Conservation (phyloP, 345 rosid species). For the Eucalyptus dawsonii region DNA sequence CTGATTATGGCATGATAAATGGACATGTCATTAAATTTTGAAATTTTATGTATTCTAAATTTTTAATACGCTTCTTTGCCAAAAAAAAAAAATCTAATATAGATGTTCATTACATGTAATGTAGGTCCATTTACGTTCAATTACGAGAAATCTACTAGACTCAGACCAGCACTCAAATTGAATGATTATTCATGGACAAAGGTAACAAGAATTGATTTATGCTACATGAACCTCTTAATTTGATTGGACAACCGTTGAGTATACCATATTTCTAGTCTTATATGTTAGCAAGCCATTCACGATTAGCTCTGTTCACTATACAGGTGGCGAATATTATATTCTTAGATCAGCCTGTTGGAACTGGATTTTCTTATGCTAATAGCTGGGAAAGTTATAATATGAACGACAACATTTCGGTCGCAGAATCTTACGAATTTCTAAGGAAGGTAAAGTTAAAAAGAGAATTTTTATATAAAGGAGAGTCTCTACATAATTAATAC, state of each 20-base stretch:
- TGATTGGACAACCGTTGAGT: neutral
- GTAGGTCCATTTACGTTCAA: conserved; percentile 18
- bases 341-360: conserved; percentile 21
- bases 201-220: neutral
- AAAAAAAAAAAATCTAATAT: neutral
- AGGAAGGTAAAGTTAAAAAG: conserved; percentile 2
- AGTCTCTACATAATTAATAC: neutral
- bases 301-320: no score
- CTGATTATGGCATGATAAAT: neutral
- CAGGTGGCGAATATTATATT: conserved; percentile 22
- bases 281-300: neutral
- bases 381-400: neutral
- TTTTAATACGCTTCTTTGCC: no score
- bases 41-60: neutral
- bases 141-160: neutral
- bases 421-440: conserved; percentile 1
- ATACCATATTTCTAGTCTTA: neutral
- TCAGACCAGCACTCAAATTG: neutral
- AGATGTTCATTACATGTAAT: neutral
- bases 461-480: neutral
- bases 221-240: neutral
- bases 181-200: conserved; percentile 22
- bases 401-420: neutral
- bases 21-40: neutral
- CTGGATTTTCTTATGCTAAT: conserved; percentile 27